A percentile compares a stretch with the other conserved stretches of the same genome.
Conservation (phyloP, 2,329 filamentous ascomycete genomes). For the Immersiporthe knoxdaviesiana region DNA sequence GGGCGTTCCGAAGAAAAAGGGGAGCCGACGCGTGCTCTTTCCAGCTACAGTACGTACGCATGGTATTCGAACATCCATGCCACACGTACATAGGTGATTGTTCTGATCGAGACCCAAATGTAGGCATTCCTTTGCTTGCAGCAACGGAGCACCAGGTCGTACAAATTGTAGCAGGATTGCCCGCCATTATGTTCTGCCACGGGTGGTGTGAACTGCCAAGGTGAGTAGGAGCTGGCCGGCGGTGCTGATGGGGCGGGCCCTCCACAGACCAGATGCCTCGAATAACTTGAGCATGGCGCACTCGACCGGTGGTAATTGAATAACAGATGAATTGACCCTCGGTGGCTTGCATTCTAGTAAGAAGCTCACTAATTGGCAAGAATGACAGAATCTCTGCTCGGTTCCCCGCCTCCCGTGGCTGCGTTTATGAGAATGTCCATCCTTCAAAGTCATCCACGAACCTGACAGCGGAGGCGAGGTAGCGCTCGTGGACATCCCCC, state of each 20-base stretch:
- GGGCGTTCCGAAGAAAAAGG: background rate
- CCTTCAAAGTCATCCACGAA: slow-evolving; percentile 75
- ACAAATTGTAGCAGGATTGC: background rate
- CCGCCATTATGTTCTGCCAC: background rate
- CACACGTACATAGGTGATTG: background rate
- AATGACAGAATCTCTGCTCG: background rate
- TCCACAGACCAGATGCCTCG: background rate
- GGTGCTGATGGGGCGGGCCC: background rate
- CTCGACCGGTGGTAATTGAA: no score
- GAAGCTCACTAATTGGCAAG: background rate
- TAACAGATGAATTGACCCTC: background rate
- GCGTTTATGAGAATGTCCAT: slow-evolving; percentile 54
- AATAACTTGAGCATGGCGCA: background rate
- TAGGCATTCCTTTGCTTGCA: background rate
- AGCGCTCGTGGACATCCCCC: slow-evolving; percentile 70
- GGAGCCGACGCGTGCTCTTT: background rate
- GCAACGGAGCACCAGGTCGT: background rate
- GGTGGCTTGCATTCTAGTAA: background rate
- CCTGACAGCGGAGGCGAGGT: slow-evolving; percentile 69
- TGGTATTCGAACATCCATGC: background rate
- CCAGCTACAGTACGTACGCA: background rate
- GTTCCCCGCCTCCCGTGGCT: background rate
- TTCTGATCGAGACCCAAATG: background rate
- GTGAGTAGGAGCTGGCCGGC: background rate
- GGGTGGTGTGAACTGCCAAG: background rate